These are phyloP conservation scores for Phytophthora crassamura DNA, from an alignment of 352 stramenopile species.

Conservation along the genomic window DNA sequence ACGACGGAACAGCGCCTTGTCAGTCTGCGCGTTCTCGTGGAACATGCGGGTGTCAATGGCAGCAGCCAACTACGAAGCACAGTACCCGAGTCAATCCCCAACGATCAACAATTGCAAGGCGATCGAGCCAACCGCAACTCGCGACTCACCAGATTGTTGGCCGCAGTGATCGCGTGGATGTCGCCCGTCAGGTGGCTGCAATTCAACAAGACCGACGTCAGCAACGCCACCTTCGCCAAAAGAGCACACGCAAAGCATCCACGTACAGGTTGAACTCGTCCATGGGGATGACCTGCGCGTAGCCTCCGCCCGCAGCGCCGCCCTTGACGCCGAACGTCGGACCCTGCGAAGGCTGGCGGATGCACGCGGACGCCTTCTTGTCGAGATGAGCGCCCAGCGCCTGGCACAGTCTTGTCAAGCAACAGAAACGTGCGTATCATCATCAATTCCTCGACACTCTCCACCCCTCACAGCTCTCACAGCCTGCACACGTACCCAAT, in stretches of 20 bases:
- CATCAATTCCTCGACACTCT: constrained; percentile 1
- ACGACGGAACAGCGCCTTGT: constrained; percentile 87
- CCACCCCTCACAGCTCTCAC: neutral
- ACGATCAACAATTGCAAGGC: neutral
- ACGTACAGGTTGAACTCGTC: constrained; percentile 98
- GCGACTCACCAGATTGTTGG: constrained; percentile 94
- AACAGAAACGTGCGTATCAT: constrained; percentile 74
- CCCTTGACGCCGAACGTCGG: constrained; percentile 99
- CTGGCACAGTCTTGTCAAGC: constrained; percentile 90
- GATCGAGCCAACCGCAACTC: neutral
- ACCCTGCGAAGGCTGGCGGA: constrained; percentile 97
- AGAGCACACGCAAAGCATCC: constrained; percentile 70
- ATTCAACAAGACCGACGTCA: constrained; percentile 8
- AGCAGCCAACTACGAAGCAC: constrained; percentile 85
- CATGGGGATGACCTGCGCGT: constrained; percentile 95
- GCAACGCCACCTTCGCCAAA: neutral
- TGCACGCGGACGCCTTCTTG: constrained; percentile 97
- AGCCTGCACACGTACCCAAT: constrained; percentile 81
- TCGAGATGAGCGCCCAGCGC: constrained; percentile 92
- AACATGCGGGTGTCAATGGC: constrained; percentile 99
- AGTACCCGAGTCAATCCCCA: constrained; percentile 5
- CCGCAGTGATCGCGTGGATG: constrained; percentile 98
- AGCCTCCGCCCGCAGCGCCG: constrained; percentile 84
- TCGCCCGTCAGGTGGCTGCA: constrained; percentile 96
- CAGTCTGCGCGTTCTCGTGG: constrained; percentile 92